These are phyloP conservation scores for Vitis rupestris DNA, from an alignment of 164 flowering plant genomes.

Conservation along the genomic window DNA sequence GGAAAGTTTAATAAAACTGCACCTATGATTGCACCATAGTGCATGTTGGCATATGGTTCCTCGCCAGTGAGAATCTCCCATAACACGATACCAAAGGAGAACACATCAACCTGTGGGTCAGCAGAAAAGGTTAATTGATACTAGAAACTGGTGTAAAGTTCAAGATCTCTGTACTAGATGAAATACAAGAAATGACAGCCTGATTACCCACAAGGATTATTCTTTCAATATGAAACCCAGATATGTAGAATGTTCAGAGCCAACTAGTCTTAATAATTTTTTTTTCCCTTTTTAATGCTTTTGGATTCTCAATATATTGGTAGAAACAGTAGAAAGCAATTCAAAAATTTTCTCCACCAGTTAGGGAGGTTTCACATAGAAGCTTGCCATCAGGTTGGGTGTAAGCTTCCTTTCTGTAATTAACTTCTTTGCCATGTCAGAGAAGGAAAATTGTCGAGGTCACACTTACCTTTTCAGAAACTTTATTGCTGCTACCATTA, in stretches of 20 bases:
- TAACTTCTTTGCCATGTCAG: no score
- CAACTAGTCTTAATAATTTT: no score
- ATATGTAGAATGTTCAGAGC: no score
- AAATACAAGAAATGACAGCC: not conserved
- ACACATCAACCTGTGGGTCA: slow-evolving; percentile 82
- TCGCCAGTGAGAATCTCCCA: slow-evolving; percentile 99
- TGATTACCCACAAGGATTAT: not conserved
- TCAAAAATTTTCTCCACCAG: no score
- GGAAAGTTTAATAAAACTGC: not conserved
- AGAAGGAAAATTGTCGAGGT: not conserved
- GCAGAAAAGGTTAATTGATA: not conserved
- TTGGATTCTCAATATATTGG: no score
- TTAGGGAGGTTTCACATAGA: no score
- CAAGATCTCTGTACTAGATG: not conserved
- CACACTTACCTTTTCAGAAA: slow-evolving; percentile 83
- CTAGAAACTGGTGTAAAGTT: not conserved
- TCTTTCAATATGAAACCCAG: no score
- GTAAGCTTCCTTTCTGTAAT: no score
- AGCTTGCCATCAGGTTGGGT: no score
- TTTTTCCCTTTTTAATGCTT: no score
- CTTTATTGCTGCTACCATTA: slow-evolving; percentile 95
- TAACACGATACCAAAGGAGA: slow-evolving; percentile 95
- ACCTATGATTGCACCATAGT: slow-evolving; percentile 96
- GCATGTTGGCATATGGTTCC: slow-evolving; percentile 98
- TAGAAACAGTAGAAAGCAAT: no score